Conservation (phyloP, 2,329 filamentous ascomycete genomes). For the Botryotinia calthae region DNA sequence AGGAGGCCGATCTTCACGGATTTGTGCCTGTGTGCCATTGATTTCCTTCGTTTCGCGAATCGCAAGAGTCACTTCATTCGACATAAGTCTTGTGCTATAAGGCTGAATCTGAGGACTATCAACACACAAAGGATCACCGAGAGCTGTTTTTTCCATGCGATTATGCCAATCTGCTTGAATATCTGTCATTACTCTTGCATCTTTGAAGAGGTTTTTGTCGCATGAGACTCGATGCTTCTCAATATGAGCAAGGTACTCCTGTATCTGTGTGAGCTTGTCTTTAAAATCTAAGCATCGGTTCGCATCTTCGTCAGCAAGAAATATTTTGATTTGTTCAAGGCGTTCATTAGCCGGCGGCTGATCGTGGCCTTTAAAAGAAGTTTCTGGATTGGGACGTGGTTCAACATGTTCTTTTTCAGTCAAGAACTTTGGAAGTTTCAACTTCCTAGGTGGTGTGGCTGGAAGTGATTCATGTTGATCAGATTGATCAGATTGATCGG, state of each 20-base stretch:
- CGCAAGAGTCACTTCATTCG: conserved; percentile 12
- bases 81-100: conserved; percentile 29
- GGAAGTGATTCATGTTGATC: background rate
- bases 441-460: background rate
- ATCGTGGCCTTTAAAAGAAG: conserved; percentile 29
- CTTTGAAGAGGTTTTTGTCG: conserved; percentile 24
- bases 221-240: background rate
- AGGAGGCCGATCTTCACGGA: conserved; percentile 30
- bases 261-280: conserved; percentile 38
- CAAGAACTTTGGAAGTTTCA: conserved; percentile 12
- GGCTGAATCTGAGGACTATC: conserved; percentile 20
- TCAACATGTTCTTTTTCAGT: background rate
- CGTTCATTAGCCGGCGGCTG: conserved; percentile 40
- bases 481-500: background rate
- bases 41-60: conserved; percentile 22
- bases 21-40: conserved; percentile 24
- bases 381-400: background rate
- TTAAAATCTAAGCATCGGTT: conserved; percentile 45
- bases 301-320: conserved; percentile 50
- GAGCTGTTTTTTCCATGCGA: conserved; percentile 10
- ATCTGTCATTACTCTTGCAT: conserved; percentile 31
- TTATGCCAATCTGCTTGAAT: conserved; percentile 30
- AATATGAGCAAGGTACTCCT: conserved; percentile 30
- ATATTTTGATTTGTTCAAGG: conserved; percentile 42
- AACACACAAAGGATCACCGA: conserved; percentile 13